phyloP scores from a whole-genome alignment of 306 rosid species.

The Vigna angularis region DNA sequence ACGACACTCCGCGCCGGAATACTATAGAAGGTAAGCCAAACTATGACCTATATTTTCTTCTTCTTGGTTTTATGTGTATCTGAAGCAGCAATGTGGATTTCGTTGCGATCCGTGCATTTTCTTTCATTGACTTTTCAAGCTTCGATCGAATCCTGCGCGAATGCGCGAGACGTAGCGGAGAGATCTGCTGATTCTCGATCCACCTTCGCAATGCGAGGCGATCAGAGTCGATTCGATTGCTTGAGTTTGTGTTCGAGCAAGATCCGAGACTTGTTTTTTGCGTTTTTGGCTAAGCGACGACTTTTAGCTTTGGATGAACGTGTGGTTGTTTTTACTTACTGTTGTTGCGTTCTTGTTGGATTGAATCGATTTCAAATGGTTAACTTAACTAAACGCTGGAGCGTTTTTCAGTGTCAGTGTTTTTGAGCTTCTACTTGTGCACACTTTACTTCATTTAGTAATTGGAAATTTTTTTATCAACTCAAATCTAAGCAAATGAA shows the following conservation, averaged over 20 bases:
- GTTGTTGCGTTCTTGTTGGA: conserved; percentile 4
- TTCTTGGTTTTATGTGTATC: conserved; percentile 4
- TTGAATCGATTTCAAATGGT: conserved; percentile 5
- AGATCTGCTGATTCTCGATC: conserved; percentile 41
- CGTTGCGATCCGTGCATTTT: conserved; percentile 39
- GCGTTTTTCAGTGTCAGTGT: conserved; percentile 13
- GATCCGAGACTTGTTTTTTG: conserved; percentile 47
- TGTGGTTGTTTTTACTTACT: background rate
- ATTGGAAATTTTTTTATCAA: conserved; percentile 16
- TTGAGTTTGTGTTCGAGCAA: conserved; percentile 38
- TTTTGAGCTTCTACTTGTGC: conserved; percentile 30
- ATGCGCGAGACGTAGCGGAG: conserved; percentile 16
- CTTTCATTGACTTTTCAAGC: background rate
- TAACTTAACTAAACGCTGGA: conserved; percentile 13
- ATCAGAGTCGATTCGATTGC: conserved; percentile 25
- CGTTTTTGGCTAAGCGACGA: conserved; percentile 24
- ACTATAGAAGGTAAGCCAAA: conserved; percentile 40
- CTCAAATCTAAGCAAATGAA: conserved; percentile 21
- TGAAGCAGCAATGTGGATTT: conserved; percentile 33
- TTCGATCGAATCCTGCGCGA: conserved; percentile 38
- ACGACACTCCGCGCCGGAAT: conserved; percentile 30
- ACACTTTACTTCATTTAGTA: conserved; percentile 33
- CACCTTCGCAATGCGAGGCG: conserved; percentile 26
- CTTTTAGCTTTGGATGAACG: conserved; percentile 14
- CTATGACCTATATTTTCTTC: background rate